Base-by-base conservation (phyloP, 2,329 filamentous ascomycete species). In the Aspergillus luchuensis region DNA sequence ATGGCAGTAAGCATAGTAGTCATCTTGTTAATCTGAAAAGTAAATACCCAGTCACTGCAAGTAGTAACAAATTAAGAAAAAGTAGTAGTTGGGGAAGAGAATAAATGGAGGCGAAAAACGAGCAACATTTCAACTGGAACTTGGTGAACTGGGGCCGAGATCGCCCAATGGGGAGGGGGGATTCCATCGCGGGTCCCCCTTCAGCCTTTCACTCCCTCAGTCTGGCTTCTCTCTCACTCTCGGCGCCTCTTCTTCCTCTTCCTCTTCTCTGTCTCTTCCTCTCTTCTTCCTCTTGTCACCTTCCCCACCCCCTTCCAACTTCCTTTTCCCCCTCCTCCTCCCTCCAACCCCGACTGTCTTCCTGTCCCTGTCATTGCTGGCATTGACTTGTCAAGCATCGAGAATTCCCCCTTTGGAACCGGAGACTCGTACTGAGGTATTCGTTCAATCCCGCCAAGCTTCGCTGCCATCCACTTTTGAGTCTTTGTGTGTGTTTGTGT, bases 381-480 rank as follows among this genome's bases (percentile, higher is more conserved):
- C 79, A 81, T 81, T 81, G 74, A 79, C 78, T 81, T 81, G 79
- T 80, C 79, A 77, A 81, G 79, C 78, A 78, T 69, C 66, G 71
- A 74, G 70, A 67, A 66, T 4, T 63, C 65, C 58, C 33, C 33
- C 11, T 64, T 43, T 72, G 69, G 70, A 33, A 73, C 69, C 71
- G 69, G 69, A 70, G 71, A 73, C 60, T 60, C 59, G 63, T 36
- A 65, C 61, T 56, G 58, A 54, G 50, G 41, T 59, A 52, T 56
- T 58, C 36, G 41, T 57, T 50, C 48, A 50, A 60, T 50, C 49
- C 55, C 55, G 63, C 57, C 61, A 67, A 66, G 62, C 56, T 65
- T 58, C 57, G 59, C 53, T 60, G 62, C 60, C 59, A 58, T 66
- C 19, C 39, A 53, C 48, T 59, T 63, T 63, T 63, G 65, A 69